Conservation (phyloP, 1,284 basidiomycete species). For the Moniliella sp. region DNA sequence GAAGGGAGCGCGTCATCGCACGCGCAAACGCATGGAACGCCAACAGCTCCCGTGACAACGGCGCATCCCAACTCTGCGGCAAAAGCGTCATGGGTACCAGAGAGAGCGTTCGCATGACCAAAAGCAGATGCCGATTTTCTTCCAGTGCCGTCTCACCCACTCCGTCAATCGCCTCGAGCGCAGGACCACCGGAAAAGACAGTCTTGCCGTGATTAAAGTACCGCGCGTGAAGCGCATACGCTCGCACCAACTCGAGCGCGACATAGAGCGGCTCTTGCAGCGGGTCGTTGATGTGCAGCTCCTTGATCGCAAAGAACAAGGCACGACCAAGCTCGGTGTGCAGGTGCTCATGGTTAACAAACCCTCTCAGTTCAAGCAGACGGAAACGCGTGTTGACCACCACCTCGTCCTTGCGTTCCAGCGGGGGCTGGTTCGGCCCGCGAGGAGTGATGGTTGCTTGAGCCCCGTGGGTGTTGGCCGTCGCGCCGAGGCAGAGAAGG, state of each 20-base stretch:
- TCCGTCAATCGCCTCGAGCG: no score
- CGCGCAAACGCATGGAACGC: slow-evolving; percentile 95
- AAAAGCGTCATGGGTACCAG: slow-evolving; percentile 81
- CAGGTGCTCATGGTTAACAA: slow-evolving; percentile 62
- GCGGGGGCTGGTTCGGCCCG: slow-evolving; percentile 6
- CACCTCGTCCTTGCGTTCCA: slow-evolving; percentile 94
- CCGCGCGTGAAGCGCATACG: slow-evolving; percentile 85
- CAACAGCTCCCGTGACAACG: slow-evolving; percentile 76
- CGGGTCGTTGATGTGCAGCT: slow-evolving; percentile 73
- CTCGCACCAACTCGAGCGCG: slow-evolving; percentile 69
- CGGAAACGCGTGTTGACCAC: slow-evolving; percentile 96
- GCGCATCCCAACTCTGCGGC: slow-evolving; percentile 45
- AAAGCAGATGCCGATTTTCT: slow-evolving; percentile 53
- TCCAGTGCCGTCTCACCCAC: slow-evolving; percentile 48
- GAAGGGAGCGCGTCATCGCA: slow-evolving; percentile 64
- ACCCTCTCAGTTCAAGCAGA: slow-evolving; percentile 86
- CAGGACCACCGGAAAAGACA: slow-evolving; percentile 66
- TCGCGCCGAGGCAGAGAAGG: slow-evolving; percentile 69
- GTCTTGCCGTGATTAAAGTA: slow-evolving; percentile 43
- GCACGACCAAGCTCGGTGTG: slow-evolving; percentile 68
- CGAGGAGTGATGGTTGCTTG: slow-evolving; percentile 17
- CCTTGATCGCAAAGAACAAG: slow-evolving; percentile 59
- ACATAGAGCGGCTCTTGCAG: slow-evolving; percentile 83
- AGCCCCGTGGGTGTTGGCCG: slow-evolving; percentile 35
- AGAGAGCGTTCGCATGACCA: slow-evolving; percentile 85